Conservation (phyloP, 2,329 filamentous ascomycete genomes). For the Curvularia verruculosa region DNA sequence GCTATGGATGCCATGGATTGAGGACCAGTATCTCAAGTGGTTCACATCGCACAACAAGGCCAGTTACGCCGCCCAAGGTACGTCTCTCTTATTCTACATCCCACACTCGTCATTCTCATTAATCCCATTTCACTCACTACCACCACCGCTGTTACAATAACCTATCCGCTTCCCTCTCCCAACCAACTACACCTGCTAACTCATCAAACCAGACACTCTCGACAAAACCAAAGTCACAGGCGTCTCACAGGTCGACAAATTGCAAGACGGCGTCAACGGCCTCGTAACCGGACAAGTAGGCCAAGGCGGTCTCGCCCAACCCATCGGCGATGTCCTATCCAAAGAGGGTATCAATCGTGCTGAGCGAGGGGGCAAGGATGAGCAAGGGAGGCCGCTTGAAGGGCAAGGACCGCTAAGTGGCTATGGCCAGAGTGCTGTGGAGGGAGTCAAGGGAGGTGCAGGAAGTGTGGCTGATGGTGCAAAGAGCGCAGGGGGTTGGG, state of each 20-base stretch:
- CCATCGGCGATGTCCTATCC: slow-evolving; percentile 65
- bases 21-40: slow-evolving; percentile 73
- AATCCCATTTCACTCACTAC: not conserved
- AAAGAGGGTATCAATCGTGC: slow-evolving; percentile 70
- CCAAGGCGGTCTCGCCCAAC: slow-evolving; percentile 69
- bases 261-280: slow-evolving; percentile 71
- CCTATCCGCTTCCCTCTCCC: not conserved
- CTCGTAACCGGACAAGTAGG: slow-evolving; percentile 69
- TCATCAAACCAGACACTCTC: slow-evolving; percentile 61
- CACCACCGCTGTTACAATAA: not conserved
- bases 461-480: slow-evolving; percentile 29
- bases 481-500: slow-evolving; percentile 36
- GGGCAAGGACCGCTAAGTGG: slow-evolving; percentile 44
- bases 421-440: slow-evolving; percentile 36
- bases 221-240: slow-evolving; percentile 73
- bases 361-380: slow-evolving; percentile 69
- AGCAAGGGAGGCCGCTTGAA: slow-evolving; percentile 58
- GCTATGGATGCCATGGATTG: slow-evolving; percentile 76
- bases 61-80: slow-evolving; percentile 72
- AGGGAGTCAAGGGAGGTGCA: slow-evolving; percentile 41
- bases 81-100: slow-evolving; percentile 20
- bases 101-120: no score
- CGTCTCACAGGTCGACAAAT: slow-evolving; percentile 68
- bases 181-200: not conserved
- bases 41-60: slow-evolving; percentile 81